Base-by-base conservation (phyloP, 371 early-diverging fungal species). In the Lichtheimia corymbifera region DNA sequence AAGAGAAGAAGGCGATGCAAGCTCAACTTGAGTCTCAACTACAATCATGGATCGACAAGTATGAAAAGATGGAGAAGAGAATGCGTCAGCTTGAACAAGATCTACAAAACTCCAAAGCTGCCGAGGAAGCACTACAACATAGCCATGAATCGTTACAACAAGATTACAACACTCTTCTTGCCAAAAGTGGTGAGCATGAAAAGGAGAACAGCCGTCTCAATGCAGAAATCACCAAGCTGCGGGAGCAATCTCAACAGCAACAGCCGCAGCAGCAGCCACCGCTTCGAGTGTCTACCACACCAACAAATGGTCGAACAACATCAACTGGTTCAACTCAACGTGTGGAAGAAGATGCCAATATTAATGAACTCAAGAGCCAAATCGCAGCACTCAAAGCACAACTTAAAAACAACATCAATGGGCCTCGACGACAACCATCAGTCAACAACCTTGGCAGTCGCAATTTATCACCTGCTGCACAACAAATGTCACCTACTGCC, bases 21-120 rank as follows among this genome's bases (percentile, higher is more conserved):
- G 62, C 75, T 13, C 65, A 75, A 5, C 68, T 92, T 47, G 94
- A 94, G 67, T 73, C 58, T n/a, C 88, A 91, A 66, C 70, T 90
- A 50, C 72, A 74, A 24, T 52, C 63, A 24, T 92, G 91, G 92
- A 82, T 78, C 59, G 91, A 92, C 27, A 85, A 88, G 67, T 90
- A 85, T 66, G 83, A 84, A 25, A 80, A 80, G 54, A 67, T 82
- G 49, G 80, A 83, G 25, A 49, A 61, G 61, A 83, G 76, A 63
- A 69, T 79, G 47, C 77, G 75, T 63, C 77, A 74, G 17, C 65
- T 83, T 41, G 79, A 83, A 20, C 63, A 58, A 58, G 44, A 75
- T 24, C 72, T 85, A 13, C 77, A 85, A 2, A 73, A 75, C 17
- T 82, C 84, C 27, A 78, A 83, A 68, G 70, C 66, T 54, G 87